These are phyloP conservation scores for Candida tunisiensis DNA, from an alignment of 1,139 yeast species.

Conservation along the genomic window DNA sequence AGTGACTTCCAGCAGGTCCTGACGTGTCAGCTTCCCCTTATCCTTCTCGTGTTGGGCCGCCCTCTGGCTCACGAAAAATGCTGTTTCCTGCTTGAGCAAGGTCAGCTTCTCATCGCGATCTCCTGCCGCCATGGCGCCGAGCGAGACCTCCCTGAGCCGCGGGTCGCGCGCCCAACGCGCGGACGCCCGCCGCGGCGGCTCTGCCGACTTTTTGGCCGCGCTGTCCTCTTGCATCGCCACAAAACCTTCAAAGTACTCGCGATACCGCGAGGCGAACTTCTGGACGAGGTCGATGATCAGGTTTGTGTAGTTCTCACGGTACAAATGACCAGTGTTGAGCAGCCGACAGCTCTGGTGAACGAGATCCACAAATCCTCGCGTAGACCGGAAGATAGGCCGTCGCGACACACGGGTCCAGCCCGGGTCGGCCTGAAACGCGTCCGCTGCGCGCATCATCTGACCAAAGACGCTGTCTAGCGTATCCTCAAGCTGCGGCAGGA, in stretches of 20 bases:
- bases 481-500: constrained; percentile 46
- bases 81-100: no score
- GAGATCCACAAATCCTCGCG: constrained; percentile 12
- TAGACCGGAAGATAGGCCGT: constrained; percentile 16
- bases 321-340: constrained; percentile 17
- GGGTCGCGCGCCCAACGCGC: no score
- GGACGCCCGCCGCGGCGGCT: no score
- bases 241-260: constrained; percentile 7
- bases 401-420: constrained; percentile 16
- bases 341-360: constrained; percentile 14
- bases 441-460: constrained; percentile 10
- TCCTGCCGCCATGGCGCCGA: no score
- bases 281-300: constrained; percentile 13
- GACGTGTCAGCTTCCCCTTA: no score
- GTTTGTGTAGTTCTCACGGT: constrained; percentile 19
- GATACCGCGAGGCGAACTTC: constrained; percentile 8
- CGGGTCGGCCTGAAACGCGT: constrained; percentile 11
- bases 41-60: no score
- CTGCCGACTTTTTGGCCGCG: constrained; percentile 3
- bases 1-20: no score
- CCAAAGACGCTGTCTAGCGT: constrained; percentile 29
- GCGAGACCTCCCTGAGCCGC: no score
- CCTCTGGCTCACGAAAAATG: no score
- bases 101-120: no score
- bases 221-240: constrained; percentile 7